A percentile compares a stretch with the other conserved stretches of the same genome.
Evolutionary conservation across 1,284 basidiomycete genomes (phyloP).

Genomic region (Apiotrichum laibachii): DNA sequence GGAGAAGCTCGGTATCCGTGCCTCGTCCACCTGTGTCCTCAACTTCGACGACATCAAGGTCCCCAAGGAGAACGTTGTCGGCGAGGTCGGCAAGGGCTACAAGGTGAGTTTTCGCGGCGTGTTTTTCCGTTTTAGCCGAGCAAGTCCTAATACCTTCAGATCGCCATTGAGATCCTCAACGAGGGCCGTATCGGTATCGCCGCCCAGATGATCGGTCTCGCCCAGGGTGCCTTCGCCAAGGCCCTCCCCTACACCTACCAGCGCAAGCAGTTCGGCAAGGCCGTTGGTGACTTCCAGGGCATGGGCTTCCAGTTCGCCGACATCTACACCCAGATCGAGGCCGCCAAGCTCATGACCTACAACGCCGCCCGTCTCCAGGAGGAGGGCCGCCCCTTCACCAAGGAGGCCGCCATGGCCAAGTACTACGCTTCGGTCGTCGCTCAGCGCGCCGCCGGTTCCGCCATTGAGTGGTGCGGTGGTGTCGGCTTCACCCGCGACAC

Average conservation of each 20-base stretch:
- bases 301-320: constrained; percentile 94
- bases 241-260: constrained; percentile 90
- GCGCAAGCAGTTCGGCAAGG: constrained; percentile 85
- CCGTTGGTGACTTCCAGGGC: constrained; percentile 77
- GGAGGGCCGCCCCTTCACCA: constrained; percentile 80
- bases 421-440: constrained; percentile 86
- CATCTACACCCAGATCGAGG: constrained; percentile 84
- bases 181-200: constrained; percentile 98
- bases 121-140: not conserved
- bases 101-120: constrained; percentile 53
- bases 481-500: constrained; percentile 92
- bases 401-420: constrained; percentile 96
- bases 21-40: constrained; percentile 94
- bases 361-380: constrained; percentile 89
- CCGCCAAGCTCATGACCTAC: constrained; percentile 89
- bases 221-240: constrained; percentile 94
- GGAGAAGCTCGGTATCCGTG: constrained; percentile 93
- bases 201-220: constrained; percentile 93
- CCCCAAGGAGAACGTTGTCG: constrained; percentile 89
- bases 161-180: constrained; percentile 96
- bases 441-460: constrained; percentile 77
- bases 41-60: constrained; percentile 94
- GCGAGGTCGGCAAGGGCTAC: constrained; percentile 82
- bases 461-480: constrained; percentile 97
- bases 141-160: constrained; percentile 49